Conservation (phyloP, 2,329 filamentous ascomycete species). For the Dactylellina cionopaga region DNA sequence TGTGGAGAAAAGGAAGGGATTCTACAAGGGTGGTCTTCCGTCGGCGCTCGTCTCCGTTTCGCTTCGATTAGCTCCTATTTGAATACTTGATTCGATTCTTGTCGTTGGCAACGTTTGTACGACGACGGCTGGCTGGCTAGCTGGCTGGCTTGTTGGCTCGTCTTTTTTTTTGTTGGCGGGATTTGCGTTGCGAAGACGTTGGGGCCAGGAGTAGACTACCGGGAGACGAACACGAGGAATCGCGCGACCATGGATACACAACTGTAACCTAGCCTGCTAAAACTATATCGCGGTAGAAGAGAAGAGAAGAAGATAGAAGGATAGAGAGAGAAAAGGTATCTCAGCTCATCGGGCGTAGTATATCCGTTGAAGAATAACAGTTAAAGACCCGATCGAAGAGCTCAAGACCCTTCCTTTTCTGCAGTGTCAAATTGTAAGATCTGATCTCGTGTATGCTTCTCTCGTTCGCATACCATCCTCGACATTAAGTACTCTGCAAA, state of each 20-base stretch:
- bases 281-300: slow-evolving; percentile 1
- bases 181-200: slow-evolving; percentile 40
- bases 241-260: background rate
- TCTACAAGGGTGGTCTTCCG: slow-evolving; percentile 19
- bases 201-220: too few species aligned
- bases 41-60: slow-evolving; percentile 13
- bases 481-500: slow-evolving; percentile 21
- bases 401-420: too few species aligned
- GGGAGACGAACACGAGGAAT: background rate
- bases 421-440: too few species aligned
- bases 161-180: slow-evolving; percentile 11
- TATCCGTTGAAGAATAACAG: slow-evolving; percentile 15
- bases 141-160: background rate
- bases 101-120: background rate
- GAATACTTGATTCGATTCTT: background rate
- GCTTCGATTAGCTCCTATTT: too few species aligned
- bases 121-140: slow-evolving; percentile 13
- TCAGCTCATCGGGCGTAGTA: slow-evolving; percentile 16
- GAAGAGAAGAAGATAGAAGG: background rate
- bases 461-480: too few species aligned
- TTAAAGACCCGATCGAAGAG: slow-evolving; percentile 8
- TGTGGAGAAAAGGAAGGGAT: slow-evolving; percentile 39
- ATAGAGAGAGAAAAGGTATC: background rate
- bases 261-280: too few species aligned
- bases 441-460: too few species aligned